These are phyloP conservation scores for Diaporthe caulivora DNA, from an alignment of 2,329 filamentous ascomycete species.

Conservation along the genomic window DNA sequence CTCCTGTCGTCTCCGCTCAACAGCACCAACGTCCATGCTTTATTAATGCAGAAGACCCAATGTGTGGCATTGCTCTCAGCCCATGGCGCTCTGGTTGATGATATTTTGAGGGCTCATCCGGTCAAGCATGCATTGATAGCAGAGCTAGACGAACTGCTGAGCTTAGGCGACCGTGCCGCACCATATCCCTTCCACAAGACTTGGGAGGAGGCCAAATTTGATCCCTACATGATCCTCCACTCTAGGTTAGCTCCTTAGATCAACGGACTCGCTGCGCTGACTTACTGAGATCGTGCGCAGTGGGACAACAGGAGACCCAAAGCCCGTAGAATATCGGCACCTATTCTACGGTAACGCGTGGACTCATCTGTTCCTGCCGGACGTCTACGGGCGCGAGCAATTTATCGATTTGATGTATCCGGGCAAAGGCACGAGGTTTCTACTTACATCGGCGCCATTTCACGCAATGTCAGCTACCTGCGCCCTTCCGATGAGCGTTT, in stretches of 20 bases:
- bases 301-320: constrained; percentile 42
- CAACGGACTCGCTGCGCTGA: background rate
- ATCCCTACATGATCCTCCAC: constrained; percentile 41
- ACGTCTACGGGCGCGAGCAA: constrained; percentile 23
- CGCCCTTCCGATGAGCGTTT: constrained; percentile 36
- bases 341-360: constrained; percentile 29
- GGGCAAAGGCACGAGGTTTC: constrained; percentile 35
- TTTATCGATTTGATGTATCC: constrained; percentile 30
- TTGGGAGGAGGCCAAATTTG: constrained; percentile 39
- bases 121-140: constrained; percentile 35
- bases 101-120: constrained; percentile 36
- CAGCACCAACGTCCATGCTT: constrained; percentile 39
- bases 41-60: constrained; percentile 39
- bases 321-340: constrained; percentile 36
- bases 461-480: constrained; percentile 39
- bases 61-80: constrained; percentile 41
- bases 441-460: constrained; percentile 40
- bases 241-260: constrained; percentile 23
- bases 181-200: constrained; percentile 42
- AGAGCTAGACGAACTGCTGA: constrained; percentile 40
- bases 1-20: constrained; percentile 43
- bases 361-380: constrained; percentile 23
- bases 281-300: constrained; percentile 24
- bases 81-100: constrained; percentile 36
- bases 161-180: constrained; percentile 28